phyloP scores from a whole-genome alignment of 129 eudicot genomes.

The Daucus carota region DNA sequence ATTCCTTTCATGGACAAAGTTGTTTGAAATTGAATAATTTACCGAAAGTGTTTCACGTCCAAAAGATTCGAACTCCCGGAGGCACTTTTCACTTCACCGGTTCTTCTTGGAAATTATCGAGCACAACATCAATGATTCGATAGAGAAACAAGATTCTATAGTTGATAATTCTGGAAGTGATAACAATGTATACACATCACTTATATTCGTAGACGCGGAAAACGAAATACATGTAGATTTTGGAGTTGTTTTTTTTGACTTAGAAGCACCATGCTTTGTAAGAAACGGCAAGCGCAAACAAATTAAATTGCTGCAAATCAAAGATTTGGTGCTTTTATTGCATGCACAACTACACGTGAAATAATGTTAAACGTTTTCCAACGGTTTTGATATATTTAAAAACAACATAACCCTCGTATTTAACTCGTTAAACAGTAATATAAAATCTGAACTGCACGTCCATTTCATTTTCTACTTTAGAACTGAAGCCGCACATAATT shows the following conservation, averaged over 20 bases:
- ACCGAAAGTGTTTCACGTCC: no score
- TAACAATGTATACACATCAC: not conserved
- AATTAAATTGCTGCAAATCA: not conserved
- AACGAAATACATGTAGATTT: not conserved
- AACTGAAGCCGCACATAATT: not conserved
- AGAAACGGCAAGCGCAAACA: not conserved
- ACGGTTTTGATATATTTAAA: not conserved
- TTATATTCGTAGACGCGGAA: not conserved
- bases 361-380: constrained; percentile 1
- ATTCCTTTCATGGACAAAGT: no score
- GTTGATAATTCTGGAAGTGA: no score
- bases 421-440: not conserved
- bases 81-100: no score
- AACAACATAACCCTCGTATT: not conserved
- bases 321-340: not conserved
- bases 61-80: no score
- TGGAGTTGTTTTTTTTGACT: not conserved
- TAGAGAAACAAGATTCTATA: no score
- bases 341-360: not conserved
- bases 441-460: not conserved
- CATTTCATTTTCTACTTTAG: not conserved
- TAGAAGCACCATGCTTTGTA: not conserved
- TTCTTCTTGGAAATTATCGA: no score
- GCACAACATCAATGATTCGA: no score
- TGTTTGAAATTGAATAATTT: no score